These are phyloP conservation scores for Aspergillus latus DNA, from an alignment of 2,329 filamentous ascomycete species.

Conservation along the genomic window DNA sequence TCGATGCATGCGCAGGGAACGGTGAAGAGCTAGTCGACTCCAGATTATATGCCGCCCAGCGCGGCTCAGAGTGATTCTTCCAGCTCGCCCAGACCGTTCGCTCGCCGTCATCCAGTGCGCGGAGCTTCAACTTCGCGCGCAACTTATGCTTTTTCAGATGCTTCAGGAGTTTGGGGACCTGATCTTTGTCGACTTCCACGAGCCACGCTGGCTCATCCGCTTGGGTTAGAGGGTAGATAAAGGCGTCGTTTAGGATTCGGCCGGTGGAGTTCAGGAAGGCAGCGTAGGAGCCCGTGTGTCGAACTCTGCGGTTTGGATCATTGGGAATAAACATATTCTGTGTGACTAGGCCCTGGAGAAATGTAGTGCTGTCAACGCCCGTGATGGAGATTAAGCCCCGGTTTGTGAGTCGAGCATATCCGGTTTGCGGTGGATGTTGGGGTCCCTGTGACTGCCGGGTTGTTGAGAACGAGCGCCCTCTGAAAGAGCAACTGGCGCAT, in stretches of 20 bases:
- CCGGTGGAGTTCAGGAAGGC: slow-evolving; percentile 85
- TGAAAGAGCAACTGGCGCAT: slow-evolving; percentile 33
- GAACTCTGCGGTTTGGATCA: slow-evolving; percentile 37
- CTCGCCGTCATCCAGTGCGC: slow-evolving; percentile 65
- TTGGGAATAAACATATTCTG: slow-evolving; percentile 60
- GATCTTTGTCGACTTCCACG: slow-evolving; percentile 75
- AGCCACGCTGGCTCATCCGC: slow-evolving; percentile 57
- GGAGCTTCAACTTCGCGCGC: slow-evolving; percentile 71
- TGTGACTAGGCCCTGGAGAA: slow-evolving; percentile 85
- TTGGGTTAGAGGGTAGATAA: slow-evolving; percentile 69
- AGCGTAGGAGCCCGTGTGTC: slow-evolving; percentile 65
- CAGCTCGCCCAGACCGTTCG: slow-evolving; percentile 72
- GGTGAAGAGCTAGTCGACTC: slow-evolving; percentile 34
- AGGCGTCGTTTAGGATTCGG: slow-evolving; percentile 82
- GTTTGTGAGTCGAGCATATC: slow-evolving; percentile 60
- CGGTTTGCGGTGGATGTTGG: slow-evolving; percentile 41
- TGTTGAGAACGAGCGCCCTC: slow-evolving; percentile 33
- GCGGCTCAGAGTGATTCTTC: slow-evolving; percentile 53
- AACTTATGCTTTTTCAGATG: slow-evolving; percentile 86
- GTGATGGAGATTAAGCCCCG: slow-evolving; percentile 76
- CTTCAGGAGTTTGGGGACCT: slow-evolving; percentile 62
- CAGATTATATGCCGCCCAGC: slow-evolving; percentile 42
- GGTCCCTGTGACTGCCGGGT: slow-evolving; percentile 24
- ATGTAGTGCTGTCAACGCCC: slow-evolving; percentile 76
- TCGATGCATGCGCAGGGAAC: slow-evolving; percentile 27